These are phyloP conservation scores for Physcia stellaris DNA, from an alignment of 495 filamentous ascomycete genomes.

Conservation along the genomic window DNA sequence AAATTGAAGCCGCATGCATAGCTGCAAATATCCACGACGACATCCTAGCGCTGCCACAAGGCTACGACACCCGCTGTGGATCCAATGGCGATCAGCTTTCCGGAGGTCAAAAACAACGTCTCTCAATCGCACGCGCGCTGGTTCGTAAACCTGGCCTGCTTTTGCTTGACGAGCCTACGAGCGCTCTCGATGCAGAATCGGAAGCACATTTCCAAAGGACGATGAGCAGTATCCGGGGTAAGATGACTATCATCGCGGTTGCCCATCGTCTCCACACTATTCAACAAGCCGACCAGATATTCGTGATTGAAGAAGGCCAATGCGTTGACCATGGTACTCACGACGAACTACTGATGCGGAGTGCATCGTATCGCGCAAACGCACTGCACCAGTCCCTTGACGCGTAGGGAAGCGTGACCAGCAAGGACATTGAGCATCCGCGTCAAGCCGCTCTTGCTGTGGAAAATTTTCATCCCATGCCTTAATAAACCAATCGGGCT, in stretches of 20 bases:
- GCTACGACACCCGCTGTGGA: constrained; percentile 47
- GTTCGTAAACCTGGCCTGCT: constrained; percentile 57
- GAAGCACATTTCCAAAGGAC: constrained; percentile 60
- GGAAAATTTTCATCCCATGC: no score
- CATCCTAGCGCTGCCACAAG: constrained; percentile 42
- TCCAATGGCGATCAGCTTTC: constrained; percentile 51
- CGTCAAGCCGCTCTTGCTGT: no score
- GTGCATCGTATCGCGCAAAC: neutral
- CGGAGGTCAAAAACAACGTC: constrained; percentile 64
- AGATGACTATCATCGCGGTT: constrained; percentile 57
- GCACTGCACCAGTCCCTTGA: constrained; percentile 1
- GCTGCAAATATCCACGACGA: constrained; percentile 52
- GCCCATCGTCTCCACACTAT: constrained; percentile 74
- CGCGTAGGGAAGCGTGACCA: no score
- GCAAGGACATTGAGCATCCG: no score
- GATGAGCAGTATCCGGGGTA: constrained; percentile 44
- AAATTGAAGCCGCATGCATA: constrained; percentile 40
- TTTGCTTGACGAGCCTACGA: constrained; percentile 69
- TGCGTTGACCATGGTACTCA: constrained; percentile 50
- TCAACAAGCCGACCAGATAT: constrained; percentile 58
- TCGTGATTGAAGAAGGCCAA: constrained; percentile 54
- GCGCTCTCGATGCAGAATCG: constrained; percentile 57
- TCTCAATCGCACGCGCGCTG: constrained; percentile 63
- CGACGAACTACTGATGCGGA: neutral
- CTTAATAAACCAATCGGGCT: no score